Percentiles rank a stretch among this genome's conserved stretches.
These are phyloP conservation scores for Candida xyloterini DNA, from an alignment of 805 yeast genomes.

Conservation along the genomic window DNA sequence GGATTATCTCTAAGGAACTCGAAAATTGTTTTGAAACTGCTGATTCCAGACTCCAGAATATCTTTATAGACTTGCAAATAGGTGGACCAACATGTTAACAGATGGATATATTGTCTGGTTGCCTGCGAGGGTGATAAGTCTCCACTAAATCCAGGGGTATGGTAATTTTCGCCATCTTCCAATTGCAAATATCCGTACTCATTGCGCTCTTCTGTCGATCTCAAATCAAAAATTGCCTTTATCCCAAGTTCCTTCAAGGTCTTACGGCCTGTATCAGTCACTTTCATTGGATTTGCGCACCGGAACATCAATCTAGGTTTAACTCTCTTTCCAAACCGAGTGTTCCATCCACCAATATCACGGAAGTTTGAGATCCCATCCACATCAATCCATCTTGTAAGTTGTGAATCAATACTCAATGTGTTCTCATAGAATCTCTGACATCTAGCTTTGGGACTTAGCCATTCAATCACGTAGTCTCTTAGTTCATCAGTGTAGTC, in stretches of 20 bases:
- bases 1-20: slow-evolving; percentile 53
- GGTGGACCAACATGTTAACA: slow-evolving; percentile 59
- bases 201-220: slow-evolving; percentile 56
- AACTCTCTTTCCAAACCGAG: slow-evolving; percentile 41
- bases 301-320: slow-evolving; percentile 56
- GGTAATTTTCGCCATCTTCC: slow-evolving; percentile 46
- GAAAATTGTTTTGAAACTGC: slow-evolving; percentile 49
- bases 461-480: slow-evolving; percentile 46
- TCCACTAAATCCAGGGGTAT: slow-evolving; percentile 55
- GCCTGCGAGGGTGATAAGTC: slow-evolving; percentile 66
- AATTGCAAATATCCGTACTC: slow-evolving; percentile 44
- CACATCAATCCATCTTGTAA: slow-evolving; percentile 56
- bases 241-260: slow-evolving; percentile 45
- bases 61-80: slow-evolving; percentile 61
- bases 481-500: slow-evolving; percentile 59
- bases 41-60: slow-evolving; percentile 49
- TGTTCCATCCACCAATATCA: slow-evolving; percentile 75
- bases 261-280: slow-evolving; percentile 49
- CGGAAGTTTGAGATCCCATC: slow-evolving; percentile 73
- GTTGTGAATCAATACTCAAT: slow-evolving; percentile 33
- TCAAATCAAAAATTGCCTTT: slow-evolving; percentile 59
- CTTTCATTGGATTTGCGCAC: slow-evolving; percentile 54
- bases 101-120: slow-evolving; percentile 50
- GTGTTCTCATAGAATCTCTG: slow-evolving; percentile 46
- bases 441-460: slow-evolving; percentile 42